Base-by-base conservation (phyloP, 805 yeast genomes). In the Lachancea meyersii region DNA sequence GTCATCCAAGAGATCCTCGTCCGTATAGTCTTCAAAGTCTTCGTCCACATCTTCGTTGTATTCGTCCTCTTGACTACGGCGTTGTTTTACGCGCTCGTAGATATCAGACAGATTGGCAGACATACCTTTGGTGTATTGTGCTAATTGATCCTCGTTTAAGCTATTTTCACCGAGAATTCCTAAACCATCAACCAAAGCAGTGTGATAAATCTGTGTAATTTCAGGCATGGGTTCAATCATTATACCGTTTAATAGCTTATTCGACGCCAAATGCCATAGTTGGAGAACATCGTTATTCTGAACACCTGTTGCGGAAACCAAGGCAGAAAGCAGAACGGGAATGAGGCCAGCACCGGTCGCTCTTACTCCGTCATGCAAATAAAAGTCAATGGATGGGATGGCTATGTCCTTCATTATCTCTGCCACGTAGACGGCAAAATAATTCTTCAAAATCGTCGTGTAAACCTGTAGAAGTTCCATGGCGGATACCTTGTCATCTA, bases 401-500 rank as follows among this genome's bases (percentile, higher is more conserved):
- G 87, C 83, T 51, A 93, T 79, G 30, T 85, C 93, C 36, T 71
- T 73, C 41, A 87, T 76, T 48, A 89, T 77, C 55, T 84, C 89
- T 35, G 75, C 75, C 16, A 86, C 93, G 68, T 84, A 91, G 6
- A 86, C 89, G 53, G 76, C 82, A 63, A 93, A 93, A 42, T 77
- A 82, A 19, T 76, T 89, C 48, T 85, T 86, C 49, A 93, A 73
- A 47, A 85, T 84, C 37, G 82, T 80, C 13, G 96, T 95, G 59
- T 93, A 93, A 5, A 82, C 77, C 50, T 86, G 77, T 41, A 93
- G 69, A 40, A 91, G 69, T 58, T 91, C 97, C 71, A 93, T 86
- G 5, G 97, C 97, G 33, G 82, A 75, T 3, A 86, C 89, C 65
- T 93, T 93, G 49, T 91, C 97, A 58, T 93, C 98, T 46, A 93